Conservation (phyloP, 257 asterid genomes). For the Fraxinus cuspidata region DNA sequence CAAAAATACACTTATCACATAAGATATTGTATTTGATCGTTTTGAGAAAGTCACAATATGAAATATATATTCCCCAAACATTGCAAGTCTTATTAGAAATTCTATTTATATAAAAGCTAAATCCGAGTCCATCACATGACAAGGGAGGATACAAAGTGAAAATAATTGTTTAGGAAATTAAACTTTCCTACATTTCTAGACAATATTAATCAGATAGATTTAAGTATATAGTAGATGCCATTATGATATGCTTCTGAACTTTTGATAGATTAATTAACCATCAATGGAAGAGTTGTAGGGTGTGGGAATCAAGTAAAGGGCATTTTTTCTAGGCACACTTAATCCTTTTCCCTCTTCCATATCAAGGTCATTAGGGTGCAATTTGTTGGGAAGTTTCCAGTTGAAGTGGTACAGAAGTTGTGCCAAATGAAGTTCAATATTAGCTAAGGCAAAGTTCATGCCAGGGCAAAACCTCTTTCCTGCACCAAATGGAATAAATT, state of each 20-base stretch:
- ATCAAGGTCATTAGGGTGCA: not conserved
- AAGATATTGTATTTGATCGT: too few relatives aligned
- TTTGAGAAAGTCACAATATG: too few relatives aligned
- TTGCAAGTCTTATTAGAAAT: too few relatives aligned
- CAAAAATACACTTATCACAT: too few relatives aligned
- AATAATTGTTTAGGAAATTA: too few relatives aligned
- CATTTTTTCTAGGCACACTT: slow-evolving; percentile 20
- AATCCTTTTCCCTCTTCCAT: slow-evolving; percentile 9
- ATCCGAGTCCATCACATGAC: not conserved
- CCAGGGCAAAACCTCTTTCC: slow-evolving; percentile 33
- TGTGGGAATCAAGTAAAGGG: slow-evolving; percentile 18
- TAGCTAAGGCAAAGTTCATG: slow-evolving; percentile 16
- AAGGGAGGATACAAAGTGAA: not conserved
- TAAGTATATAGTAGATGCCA: too few relatives aligned
- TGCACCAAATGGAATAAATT: slow-evolving; percentile 29
- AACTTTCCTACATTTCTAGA: too few relatives aligned
- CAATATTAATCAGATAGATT: too few relatives aligned
- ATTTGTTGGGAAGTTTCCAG: slow-evolving; percentile 19
- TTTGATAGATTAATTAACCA: not conserved
- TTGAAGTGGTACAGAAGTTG: slow-evolving; percentile 21
- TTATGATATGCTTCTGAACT: not conserved
- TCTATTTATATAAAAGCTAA: too few relatives aligned
- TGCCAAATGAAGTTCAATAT: slow-evolving; percentile 23
- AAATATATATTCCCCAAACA: too few relatives aligned
- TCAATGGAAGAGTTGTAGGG: not conserved